A percentile compares a stretch with the other conserved stretches of the same genome.
phyloP scores from a whole-genome alignment of 2,329 filamentous ascomycete genomes.

The Coniochaeta ligniaria region DNA sequence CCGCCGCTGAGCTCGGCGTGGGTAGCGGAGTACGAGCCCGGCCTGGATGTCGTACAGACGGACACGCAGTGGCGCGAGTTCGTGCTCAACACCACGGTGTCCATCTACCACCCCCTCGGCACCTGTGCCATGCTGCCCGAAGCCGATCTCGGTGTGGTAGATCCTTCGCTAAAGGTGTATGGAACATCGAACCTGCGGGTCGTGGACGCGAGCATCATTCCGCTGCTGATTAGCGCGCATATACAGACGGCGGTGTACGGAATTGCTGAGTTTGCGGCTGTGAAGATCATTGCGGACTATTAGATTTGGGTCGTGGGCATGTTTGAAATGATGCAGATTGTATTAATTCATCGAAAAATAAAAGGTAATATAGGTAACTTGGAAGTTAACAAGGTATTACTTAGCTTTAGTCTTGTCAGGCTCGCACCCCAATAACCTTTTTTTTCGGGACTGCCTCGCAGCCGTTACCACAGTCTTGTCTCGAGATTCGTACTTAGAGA shows the following conservation, averaged over 20 bases:
- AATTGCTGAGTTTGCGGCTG: conserved; percentile 14
- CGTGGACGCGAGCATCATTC: conserved; percentile 13
- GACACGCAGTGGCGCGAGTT: conserved; percentile 12
- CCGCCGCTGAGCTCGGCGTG: conserved; percentile 22
- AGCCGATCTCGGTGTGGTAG: conserved; percentile 12
- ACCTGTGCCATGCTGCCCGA: conserved; percentile 13
- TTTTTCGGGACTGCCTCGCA: too few relatives aligned
- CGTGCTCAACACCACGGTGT: background rate
- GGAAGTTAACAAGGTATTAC: too few relatives aligned
- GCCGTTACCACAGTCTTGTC: too few relatives aligned
- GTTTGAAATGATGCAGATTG: too few relatives aligned
- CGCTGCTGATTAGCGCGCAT: conserved; percentile 7
- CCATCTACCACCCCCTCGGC: conserved; percentile 10
- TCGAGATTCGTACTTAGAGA: too few relatives aligned
- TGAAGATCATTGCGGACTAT: conserved; percentile 10
- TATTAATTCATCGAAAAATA: too few relatives aligned
- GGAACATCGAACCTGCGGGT: conserved; percentile 10
- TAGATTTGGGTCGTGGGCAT: background rate
- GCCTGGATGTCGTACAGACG: conserved; percentile 11
- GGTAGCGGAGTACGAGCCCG: conserved; percentile 26
- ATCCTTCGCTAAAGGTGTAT: conserved; percentile 11
- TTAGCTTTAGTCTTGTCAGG: too few relatives aligned
- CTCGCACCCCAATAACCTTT: too few relatives aligned
- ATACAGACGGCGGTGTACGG: conserved; percentile 12
- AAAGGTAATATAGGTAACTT: too few relatives aligned